Conservation (phyloP, 1,284 basidiomycete species). For the Malassezia pachydermatis region DNA sequence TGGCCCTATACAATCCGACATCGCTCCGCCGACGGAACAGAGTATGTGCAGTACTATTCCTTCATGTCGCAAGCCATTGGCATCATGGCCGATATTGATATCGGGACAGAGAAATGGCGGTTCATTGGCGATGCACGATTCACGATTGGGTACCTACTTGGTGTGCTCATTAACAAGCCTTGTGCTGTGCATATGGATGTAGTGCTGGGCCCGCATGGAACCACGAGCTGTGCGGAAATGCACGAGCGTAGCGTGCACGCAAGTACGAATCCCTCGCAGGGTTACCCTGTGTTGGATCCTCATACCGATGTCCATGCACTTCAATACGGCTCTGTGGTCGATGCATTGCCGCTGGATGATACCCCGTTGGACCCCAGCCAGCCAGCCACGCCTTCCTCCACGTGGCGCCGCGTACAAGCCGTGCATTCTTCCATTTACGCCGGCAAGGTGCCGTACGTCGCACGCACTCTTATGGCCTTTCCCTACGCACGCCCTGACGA, state of each 20-base stretch:
- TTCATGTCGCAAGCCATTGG: slow-evolving; percentile 82
- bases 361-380: background rate
- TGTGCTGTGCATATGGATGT: slow-evolving; percentile 38
- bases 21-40: slow-evolving; percentile 12
- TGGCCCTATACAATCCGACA: slow-evolving; percentile 12
- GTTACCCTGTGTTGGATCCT: slow-evolving; percentile 21
- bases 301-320: background rate
- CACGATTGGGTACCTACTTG: slow-evolving; percentile 64
- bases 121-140: slow-evolving; percentile 93
- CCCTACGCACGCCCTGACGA: slow-evolving; percentile 38
- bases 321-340: slow-evolving; percentile 4
- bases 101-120: slow-evolving; percentile 70
- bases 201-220: slow-evolving; percentile 28
- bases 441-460: slow-evolving; percentile 43
- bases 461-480: slow-evolving; percentile 43
- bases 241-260: too few species aligned
- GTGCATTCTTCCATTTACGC: slow-evolving; percentile 36
- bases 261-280: too few species aligned
- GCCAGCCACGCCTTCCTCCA: slow-evolving; percentile 2
- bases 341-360: background rate
- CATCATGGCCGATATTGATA: slow-evolving; percentile 71
- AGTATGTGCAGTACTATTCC: slow-evolving; percentile 55
- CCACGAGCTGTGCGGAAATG: slow-evolving; percentile 31
- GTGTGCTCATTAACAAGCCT: slow-evolving; percentile 29
- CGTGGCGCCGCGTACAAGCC: slow-evolving; percentile 27